Percentiles rank a stretch among this genome's conserved stretches.
Evolutionary conservation across 768 basidiomycete species (phyloP).

Genomic region (Ramaria rubella): DNA sequence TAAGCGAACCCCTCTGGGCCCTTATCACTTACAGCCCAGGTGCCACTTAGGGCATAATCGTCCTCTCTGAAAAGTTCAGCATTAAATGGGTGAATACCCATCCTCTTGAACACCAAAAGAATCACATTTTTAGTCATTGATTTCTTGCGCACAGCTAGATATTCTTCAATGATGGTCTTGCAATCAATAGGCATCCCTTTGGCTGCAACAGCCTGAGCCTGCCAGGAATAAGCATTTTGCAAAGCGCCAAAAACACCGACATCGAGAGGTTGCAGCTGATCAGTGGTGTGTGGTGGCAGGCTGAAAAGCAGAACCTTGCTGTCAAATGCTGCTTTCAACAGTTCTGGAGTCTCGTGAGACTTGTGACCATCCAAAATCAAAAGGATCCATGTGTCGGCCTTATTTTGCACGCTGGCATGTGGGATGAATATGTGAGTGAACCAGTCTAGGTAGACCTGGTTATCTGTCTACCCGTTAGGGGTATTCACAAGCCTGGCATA

Average conservation of each 20-base stretch:
- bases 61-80: too few relatives aligned
- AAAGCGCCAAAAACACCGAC: not conserved
- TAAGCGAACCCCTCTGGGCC: too few relatives aligned
- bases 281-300: not conserved
- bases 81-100: too few relatives aligned
- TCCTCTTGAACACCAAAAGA: not conserved
- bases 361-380: slow-evolving; percentile 15
- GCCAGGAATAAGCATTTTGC: not conserved
- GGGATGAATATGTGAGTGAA: slow-evolving; percentile 1
- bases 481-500: not conserved
- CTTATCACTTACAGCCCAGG: too few relatives aligned
- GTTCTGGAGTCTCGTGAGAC: slow-evolving; percentile 5
- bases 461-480: not conserved
- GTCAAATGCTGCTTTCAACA: not conserved
- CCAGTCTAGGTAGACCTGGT: not conserved
- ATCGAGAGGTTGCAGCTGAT: not conserved
- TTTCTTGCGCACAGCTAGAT: not conserved
- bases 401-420: not conserved
- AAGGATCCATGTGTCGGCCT: slow-evolving; percentile 2
- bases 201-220: not conserved
- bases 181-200: not conserved
- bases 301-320: not conserved
- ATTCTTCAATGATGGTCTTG: not conserved
- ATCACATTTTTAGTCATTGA: not conserved
- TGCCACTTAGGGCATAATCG: too few relatives aligned